Percentiles rank a stretch among this genome's conserved stretches.
These are phyloP conservation scores for Coix lacrymajobi DNA, from an alignment of 176 grass and related monocot species.

Conservation along the genomic window DNA sequence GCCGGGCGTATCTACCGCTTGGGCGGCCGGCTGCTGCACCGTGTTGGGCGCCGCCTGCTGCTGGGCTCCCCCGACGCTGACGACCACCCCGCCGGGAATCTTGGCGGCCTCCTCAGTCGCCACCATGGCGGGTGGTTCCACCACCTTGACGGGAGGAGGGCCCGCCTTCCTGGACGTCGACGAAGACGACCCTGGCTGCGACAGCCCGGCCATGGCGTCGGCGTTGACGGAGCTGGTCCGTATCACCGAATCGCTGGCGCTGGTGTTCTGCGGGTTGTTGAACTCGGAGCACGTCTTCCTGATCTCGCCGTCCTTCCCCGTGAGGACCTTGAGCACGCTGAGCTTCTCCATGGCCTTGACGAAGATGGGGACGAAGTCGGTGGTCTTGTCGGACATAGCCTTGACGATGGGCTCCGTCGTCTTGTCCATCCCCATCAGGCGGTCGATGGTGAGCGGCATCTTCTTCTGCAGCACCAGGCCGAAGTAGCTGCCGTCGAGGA, in stretches of 20 bases:
- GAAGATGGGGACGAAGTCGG: constrained; percentile 30
- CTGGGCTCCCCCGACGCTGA: neutral
- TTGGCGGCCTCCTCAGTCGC: neutral
- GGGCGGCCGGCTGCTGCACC: too few species aligned
- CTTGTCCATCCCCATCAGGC: constrained; percentile 20
- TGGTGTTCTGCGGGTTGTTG: constrained; percentile 18
- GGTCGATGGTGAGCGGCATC: constrained; percentile 55
- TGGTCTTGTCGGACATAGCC: constrained; percentile 11
- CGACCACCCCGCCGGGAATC: neutral
- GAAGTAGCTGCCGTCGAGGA: constrained; percentile 48
- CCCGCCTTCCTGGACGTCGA: neutral
- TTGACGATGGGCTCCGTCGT: constrained; percentile 29
- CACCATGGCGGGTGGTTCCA: neutral
- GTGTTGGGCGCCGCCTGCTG: neutral
- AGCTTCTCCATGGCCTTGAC: constrained; percentile 51
- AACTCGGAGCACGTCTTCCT: constrained; percentile 44
- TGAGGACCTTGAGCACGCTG: constrained; percentile 32
- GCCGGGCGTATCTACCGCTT: neutral
- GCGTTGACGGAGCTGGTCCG: constrained; percentile 29
- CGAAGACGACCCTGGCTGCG: neutral
- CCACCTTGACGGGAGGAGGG: neutral
- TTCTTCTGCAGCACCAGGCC: constrained; percentile 25
- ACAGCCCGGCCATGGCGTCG: neutral
- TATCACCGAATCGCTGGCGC: constrained; percentile 11
- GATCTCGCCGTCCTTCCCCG: constrained; percentile 55